A percentile compares a stretch with the other conserved stretches of the same genome.
Conservation (phyloP, 352 stramenopile species). For the Phytophthora cactorum region DNA sequence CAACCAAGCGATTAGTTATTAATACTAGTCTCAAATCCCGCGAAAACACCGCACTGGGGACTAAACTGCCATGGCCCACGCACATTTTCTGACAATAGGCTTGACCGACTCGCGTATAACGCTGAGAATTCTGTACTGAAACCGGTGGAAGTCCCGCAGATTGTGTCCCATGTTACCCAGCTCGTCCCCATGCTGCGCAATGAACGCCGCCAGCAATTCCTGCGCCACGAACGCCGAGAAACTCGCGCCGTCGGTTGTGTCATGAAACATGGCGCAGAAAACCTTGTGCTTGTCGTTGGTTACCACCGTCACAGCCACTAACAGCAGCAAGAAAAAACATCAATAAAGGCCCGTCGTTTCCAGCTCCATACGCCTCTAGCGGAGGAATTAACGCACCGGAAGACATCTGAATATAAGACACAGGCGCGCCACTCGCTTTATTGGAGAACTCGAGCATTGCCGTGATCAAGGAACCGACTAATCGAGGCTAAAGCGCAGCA, state of each 20-base stretch:
- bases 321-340: slow-evolving; percentile 9
- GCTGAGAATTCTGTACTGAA: slow-evolving; percentile 85
- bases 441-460: slow-evolving; percentile 93
- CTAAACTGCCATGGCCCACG: slow-evolving; percentile 12
- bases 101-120: slow-evolving; percentile 87
- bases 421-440: slow-evolving; percentile 88
- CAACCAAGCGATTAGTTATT: slow-evolving; percentile 7
- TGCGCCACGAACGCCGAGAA: slow-evolving; percentile 90
- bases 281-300: slow-evolving; percentile 90
- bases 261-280: slow-evolving; percentile 93
- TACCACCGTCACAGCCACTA: slow-evolving; percentile 91
- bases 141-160: slow-evolving; percentile 91
- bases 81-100: slow-evolving; percentile 86
- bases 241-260: slow-evolving; percentile 73
- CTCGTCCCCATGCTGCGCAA: slow-evolving; percentile 77
- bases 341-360: slow-evolving; percentile 1
- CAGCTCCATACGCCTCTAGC: neutral
- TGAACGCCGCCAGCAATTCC: slow-evolving; percentile 87
- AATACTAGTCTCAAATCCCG: neutral
- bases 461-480: slow-evolving; percentile 91
- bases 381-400: slow-evolving; percentile 48
- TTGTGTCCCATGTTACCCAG: slow-evolving; percentile 89
- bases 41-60: neutral
- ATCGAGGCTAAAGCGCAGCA: slow-evolving; percentile 61
- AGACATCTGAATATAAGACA: slow-evolving; percentile 92